Evolutionary conservation across 1,139 yeast genomes (phyloP), one percentile per base, ranked within the genome.

Genomic region (Geotrichum candidum): DNA sequence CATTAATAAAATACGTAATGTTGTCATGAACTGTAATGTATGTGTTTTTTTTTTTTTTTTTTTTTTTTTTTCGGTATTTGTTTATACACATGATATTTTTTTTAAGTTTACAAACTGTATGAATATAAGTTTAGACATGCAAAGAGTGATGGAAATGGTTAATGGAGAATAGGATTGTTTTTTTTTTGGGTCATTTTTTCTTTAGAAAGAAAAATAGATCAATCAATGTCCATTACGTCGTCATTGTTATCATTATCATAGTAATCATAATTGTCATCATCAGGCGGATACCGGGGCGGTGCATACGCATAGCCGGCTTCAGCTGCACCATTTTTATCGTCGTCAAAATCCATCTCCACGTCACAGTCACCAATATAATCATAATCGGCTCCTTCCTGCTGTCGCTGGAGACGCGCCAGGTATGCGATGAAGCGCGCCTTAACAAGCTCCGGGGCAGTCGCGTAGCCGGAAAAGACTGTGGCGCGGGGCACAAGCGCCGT

Each of bases 171-270:
- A 9, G 41, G 5, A 35, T 10, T 35, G 11, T 18, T 18, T 15
- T 38, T 38, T 29, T 29, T 29, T 29, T 9, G 18, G 18, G 18
- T 18, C 18, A 18, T 29, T 29, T 29, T 29, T 29, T 38, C 3
- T 38, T 38, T 25, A 25, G 1, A 4, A 25, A 10, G 18, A 18
- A 18, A 18, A 18, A 18, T 18, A 18, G 18, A 18, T 38, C 23
- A 41, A 48, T 60, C 63, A 18, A 57, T 22, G 33, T 60, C 63
- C 63, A 60, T 60, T 13, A 46, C 27, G 27, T 56, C 60, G 35
- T 56, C 59, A 54, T 56, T 57, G 48, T 53, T 45, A 18, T 56
- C 58, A 53, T 53, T 45, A 18, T 52, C 51, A 25, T 35, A n/a
- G n/a, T 23, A 27, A 5, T 25, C 51, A 31, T 50, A 13, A 35